A percentile compares a stretch with the other conserved stretches of the same genome.
Conservation (phyloP, 2,329 filamentous ascomycete species). For the Amauroascus verrucosus region DNA sequence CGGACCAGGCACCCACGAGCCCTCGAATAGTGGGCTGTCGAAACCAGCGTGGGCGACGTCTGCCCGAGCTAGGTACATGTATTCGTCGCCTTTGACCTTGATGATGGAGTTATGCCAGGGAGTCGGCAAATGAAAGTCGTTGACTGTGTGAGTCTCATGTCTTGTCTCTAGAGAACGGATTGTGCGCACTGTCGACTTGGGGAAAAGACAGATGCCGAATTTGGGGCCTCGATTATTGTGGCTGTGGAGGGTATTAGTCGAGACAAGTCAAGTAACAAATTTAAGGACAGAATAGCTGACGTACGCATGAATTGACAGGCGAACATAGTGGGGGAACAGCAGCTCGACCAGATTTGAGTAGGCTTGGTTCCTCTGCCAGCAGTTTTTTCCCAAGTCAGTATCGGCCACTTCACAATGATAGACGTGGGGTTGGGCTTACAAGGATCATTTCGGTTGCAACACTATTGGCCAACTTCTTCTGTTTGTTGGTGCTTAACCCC, state of each 20-base stretch:
- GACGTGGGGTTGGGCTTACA: background rate
- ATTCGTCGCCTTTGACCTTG: background rate
- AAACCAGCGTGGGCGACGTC: constrained; percentile 1
- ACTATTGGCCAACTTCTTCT: background rate
- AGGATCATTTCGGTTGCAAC: constrained; percentile 6
- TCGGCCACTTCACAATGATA: background rate
- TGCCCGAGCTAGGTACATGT: background rate
- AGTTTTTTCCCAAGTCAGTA: background rate
- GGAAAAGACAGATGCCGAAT: constrained; percentile 4
- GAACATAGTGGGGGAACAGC: constrained; percentile 1
- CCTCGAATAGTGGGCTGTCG: background rate
- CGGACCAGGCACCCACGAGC: constrained; percentile 1
- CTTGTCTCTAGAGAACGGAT: constrained; percentile 1
- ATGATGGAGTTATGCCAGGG: constrained; percentile 7
- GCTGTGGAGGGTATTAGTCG: background rate
- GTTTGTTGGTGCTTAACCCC: constrained; percentile 2
- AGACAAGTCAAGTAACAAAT: background rate
- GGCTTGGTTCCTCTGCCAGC: constrained; percentile 3
- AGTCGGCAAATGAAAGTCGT: constrained; percentile 3
- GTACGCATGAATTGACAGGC: constrained; percentile 5
- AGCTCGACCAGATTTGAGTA: constrained; percentile 6
- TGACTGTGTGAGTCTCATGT: background rate
- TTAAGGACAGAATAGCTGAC: background rate
- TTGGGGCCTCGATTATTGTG: constrained; percentile 4
- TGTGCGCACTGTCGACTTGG: background rate